phyloP scores from a whole-genome alignment of 306 rosid species.

The Alnus rubra region DNA sequence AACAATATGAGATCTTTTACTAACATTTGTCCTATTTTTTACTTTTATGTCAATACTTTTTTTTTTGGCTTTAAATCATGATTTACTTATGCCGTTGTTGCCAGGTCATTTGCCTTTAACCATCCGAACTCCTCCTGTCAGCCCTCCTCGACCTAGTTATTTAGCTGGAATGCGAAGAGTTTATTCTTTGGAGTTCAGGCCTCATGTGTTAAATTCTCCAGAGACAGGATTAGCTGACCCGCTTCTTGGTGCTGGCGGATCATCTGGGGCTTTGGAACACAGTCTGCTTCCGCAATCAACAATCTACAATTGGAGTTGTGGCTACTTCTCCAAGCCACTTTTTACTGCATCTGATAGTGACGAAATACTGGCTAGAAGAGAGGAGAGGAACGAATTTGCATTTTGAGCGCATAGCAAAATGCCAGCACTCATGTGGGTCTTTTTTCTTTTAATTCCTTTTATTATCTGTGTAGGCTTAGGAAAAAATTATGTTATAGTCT shows the following conservation, averaged over 20 bases:
- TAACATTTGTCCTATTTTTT: background rate
- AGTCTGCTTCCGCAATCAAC: slow-evolving; percentile 89
- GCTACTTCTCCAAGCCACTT: slow-evolving; percentile 93
- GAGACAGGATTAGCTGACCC: slow-evolving; percentile 97
- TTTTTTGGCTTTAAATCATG: background rate
- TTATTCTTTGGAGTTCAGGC: slow-evolving; percentile 88
- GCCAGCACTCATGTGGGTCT: slow-evolving; percentile 85
- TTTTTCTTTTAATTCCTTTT: slow-evolving; percentile 11
- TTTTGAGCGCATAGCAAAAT: slow-evolving; percentile 84
- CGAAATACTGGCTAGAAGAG: slow-evolving; percentile 71
- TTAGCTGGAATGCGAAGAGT: slow-evolving; percentile 93
- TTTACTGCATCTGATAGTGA: slow-evolving; percentile 68
- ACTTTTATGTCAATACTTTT: background rate
- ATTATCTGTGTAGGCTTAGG: background rate
- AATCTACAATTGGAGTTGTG: slow-evolving; percentile 95
- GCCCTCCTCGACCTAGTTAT: slow-evolving; percentile 91
- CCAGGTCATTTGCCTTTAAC: slow-evolving; percentile 84
- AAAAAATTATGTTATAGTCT: background rate
- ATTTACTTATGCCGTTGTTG: slow-evolving; percentile 24
- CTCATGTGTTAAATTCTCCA: slow-evolving; percentile 76
- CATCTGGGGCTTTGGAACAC: slow-evolving; percentile 66
- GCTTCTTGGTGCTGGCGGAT: slow-evolving; percentile 71
- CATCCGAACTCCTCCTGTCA: slow-evolving; percentile 98
- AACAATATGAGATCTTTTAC: slow-evolving; percentile 9
- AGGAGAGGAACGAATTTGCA: slow-evolving; percentile 84